Evolutionary conservation across 1,139 yeast species (phyloP).

Genomic region (Yamadazyma spencermartinsiae): DNA sequence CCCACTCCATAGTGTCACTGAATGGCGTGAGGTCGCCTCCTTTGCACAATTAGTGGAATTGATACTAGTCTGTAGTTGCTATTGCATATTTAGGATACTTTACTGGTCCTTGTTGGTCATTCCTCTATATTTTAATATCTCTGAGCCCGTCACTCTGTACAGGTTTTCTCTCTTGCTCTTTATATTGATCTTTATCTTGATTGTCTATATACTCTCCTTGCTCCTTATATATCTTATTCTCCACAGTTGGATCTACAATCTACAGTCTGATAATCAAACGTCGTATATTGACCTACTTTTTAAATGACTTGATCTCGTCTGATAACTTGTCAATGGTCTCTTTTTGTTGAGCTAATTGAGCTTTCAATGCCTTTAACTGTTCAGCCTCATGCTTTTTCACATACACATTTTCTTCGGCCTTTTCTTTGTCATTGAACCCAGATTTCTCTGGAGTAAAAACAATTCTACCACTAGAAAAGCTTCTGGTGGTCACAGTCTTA

Average conservation of each 20-base stretch:
- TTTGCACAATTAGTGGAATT: too few species aligned
- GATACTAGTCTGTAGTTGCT: too few species aligned
- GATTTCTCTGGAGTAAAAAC: constrained; percentile 31
- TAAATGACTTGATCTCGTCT: constrained; percentile 37
- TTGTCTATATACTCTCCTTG: neutral
- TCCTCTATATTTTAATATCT: too few species aligned
- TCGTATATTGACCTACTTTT: constrained; percentile 24
- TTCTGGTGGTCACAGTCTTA: constrained; percentile 24
- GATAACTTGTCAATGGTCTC: constrained; percentile 44
- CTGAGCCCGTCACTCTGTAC: too few species aligned
- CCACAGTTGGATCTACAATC: too few species aligned
- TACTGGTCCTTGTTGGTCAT: too few species aligned
- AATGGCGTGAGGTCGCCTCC: too few species aligned
- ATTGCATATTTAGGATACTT: too few species aligned
- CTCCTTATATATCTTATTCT: neutral
- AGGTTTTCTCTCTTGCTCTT: too few species aligned
- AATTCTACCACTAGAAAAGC: constrained; percentile 39
- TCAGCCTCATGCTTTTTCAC: constrained; percentile 50
- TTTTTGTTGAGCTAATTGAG: constrained; percentile 47
- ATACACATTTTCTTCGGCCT: constrained; percentile 46
- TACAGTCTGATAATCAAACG: too few species aligned
- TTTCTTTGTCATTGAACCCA: constrained; percentile 45
- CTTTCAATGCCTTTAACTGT: constrained; percentile 48
- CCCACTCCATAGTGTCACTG: neutral
- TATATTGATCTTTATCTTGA: too few species aligned